Conservation (phyloP, 1,284 basidiomycete genomes). For the Meira miltonrushii region DNA sequence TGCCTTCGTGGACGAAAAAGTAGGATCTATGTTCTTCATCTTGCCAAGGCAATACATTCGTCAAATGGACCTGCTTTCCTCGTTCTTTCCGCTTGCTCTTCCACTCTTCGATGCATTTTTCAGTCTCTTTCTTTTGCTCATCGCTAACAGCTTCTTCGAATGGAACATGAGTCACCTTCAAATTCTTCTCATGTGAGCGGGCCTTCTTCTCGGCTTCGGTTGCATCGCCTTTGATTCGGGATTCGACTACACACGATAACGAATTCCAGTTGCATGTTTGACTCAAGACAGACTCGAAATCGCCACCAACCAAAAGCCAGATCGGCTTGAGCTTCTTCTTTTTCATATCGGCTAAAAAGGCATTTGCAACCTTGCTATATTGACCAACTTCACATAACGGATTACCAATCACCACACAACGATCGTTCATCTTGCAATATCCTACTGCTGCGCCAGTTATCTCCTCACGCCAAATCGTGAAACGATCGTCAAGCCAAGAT, state of each 20-base stretch:
- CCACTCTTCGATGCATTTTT: conserved; percentile 59
- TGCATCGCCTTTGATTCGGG: conserved; percentile 57
- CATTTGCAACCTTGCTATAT: conserved; percentile 55
- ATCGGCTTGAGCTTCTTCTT: conserved; percentile 57
- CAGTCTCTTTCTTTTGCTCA: conserved; percentile 54
- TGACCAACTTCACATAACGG: conserved; percentile 58
- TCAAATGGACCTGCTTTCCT: conserved; percentile 61
- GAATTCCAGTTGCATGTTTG: conserved; percentile 58
- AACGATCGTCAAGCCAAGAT: conserved; percentile 60
- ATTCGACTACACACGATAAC: conserved; percentile 59
- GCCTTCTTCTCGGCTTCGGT: conserved; percentile 57
- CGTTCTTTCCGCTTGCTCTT: conserved; percentile 52
- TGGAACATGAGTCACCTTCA: conserved; percentile 54
- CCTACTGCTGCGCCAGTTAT: conserved; percentile 58
- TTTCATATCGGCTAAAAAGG: conserved; percentile 41
- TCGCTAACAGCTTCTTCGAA: conserved; percentile 53
- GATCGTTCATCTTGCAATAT: conserved; percentile 54
- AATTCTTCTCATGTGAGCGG: conserved; percentile 58
- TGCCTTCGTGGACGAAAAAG: conserved; percentile 58
- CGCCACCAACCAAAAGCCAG: conserved; percentile 58
- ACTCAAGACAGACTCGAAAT: conserved; percentile 58
- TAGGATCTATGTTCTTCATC: conserved; percentile 60
- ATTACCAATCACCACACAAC: conserved; percentile 58
- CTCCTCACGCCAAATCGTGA: conserved; percentile 58
- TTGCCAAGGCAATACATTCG: conserved; percentile 59